Percentiles rank a stretch among this genome's conserved stretches.
phyloP scores from a whole-genome alignment of 352 stramenopile genomes.

The Phytophthora sansomeana region DNA sequence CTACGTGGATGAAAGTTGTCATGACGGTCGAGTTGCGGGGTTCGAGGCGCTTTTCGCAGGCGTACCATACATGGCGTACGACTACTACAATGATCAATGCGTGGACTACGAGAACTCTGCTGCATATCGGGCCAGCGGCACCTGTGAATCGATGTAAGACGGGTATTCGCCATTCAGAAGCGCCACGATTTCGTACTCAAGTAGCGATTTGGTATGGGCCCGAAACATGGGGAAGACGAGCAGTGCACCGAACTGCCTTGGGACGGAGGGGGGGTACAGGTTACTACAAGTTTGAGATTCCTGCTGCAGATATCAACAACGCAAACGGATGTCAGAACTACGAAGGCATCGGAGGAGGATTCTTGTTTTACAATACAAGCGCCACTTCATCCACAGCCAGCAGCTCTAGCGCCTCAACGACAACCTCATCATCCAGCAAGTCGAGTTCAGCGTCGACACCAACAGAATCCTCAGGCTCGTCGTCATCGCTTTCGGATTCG shows the following conservation, averaged over 20 bases:
- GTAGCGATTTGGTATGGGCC: neutral
- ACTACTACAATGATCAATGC: constrained; percentile 7
- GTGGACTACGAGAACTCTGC: constrained; percentile 14
- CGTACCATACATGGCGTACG: constrained; percentile 11
- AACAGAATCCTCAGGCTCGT: neutral
- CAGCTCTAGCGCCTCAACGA: neutral
- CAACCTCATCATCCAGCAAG: neutral
- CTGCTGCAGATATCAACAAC: constrained; percentile 1
- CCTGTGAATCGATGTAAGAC: constrained; percentile 4
- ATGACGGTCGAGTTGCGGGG: constrained; percentile 6
- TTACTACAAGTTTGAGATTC: constrained; percentile 14
- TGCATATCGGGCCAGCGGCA: constrained; percentile 3
- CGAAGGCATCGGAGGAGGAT: constrained; percentile 1
- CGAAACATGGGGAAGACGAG: constrained; percentile 5
- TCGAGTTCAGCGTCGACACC: neutral
- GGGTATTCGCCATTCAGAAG: constrained; percentile 15
- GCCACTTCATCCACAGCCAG: neutral
- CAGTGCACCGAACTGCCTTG: constrained; percentile 1
- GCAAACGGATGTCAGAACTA: neutral
- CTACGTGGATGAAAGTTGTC: constrained; percentile 16
- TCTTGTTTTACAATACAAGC: constrained; percentile 14
- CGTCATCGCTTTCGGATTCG: neutral
- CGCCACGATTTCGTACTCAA: constrained; percentile 6
- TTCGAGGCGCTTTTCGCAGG: constrained; percentile 2
- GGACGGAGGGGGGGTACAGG: neutral